Conservation (phyloP, 2,329 filamentous ascomycete species). For the Myrmaecium sp. region DNA sequence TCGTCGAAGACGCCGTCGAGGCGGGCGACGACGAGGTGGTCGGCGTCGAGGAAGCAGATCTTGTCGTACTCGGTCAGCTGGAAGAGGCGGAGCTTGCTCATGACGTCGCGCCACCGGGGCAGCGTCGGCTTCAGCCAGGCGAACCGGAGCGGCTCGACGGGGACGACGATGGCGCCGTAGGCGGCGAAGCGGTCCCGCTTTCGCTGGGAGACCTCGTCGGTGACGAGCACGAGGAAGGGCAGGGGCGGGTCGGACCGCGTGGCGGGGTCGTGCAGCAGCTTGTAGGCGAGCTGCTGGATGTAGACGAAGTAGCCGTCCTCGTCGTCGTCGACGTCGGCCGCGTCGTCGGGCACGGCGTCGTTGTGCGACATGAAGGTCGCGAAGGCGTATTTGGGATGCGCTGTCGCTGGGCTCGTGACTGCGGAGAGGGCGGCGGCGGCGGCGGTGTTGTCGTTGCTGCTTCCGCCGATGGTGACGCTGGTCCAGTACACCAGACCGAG, state of each 20-base stretch:
- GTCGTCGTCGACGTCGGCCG: no score
- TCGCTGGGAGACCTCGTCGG: slow-evolving; percentile 12
- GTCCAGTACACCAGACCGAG: no score
- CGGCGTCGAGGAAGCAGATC: slow-evolving; percentile 19
- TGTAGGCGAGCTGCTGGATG: slow-evolving; percentile 14
- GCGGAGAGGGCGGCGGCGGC: no score
- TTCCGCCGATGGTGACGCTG: no score
- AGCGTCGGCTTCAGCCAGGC: slow-evolving; percentile 7
- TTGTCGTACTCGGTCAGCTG: slow-evolving; percentile 20
- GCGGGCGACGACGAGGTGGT: slow-evolving; percentile 12
- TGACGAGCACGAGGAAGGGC: slow-evolving; percentile 22
- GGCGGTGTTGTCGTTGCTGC: no score
- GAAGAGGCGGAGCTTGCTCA: slow-evolving; percentile 23
- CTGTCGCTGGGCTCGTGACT: no score
- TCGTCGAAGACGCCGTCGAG: slow-evolving; percentile 19
- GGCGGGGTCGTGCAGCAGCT: slow-evolving; percentile 12
- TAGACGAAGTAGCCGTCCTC: slow-evolving; percentile 11
- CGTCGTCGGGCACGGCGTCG: no score
- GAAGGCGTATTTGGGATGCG: no score
- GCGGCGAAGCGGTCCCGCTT: slow-evolving; percentile 8
- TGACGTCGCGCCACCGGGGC: slow-evolving; percentile 16
- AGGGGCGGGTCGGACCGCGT: slow-evolving; percentile 9
- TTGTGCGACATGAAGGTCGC: no score
- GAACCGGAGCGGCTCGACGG: slow-evolving; percentile 10
- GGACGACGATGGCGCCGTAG: slow-evolving; percentile 2